Conservation (phyloP, 176 grass and related monocot species). For the Carex littledalei region DNA sequence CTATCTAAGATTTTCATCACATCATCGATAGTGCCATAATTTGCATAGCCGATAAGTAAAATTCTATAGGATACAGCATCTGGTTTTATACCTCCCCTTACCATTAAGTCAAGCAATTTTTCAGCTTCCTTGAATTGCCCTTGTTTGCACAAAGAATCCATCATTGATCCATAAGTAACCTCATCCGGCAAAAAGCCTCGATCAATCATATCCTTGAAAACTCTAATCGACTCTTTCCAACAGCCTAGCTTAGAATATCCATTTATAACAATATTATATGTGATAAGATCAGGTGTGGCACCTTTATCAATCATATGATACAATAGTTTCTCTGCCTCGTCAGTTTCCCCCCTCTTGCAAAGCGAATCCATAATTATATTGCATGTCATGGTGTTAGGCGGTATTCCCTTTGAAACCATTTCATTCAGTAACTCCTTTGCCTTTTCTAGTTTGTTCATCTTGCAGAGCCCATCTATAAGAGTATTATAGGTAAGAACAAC, state of each 20-base stretch:
- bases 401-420: slow-evolving; percentile 10
- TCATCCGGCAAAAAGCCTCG: not conserved
- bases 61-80: not conserved
- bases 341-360: not conserved
- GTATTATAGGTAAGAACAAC: not conserved
- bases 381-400: not conserved
- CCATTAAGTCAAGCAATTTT: not conserved
- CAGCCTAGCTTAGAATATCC: too few relatives aligned
- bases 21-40: not conserved
- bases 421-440: not conserved
- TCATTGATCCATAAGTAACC: not conserved
- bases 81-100: not conserved
- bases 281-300: not conserved
- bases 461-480: slow-evolving; percentile 11
- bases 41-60: not conserved
- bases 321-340: not conserved
- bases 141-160: slow-evolving; percentile 1
- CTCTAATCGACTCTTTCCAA: not conserved
- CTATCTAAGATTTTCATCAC: not conserved
- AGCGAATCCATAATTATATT: not conserved
- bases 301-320: not conserved
- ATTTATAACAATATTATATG: not conserved
- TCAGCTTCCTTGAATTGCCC: slow-evolving; percentile 12
- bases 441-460: not conserved
- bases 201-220: slow-evolving; percentile 6